Base-by-base conservation (phyloP, 179 eudicot species). In the Silene vulgaris region DNA sequence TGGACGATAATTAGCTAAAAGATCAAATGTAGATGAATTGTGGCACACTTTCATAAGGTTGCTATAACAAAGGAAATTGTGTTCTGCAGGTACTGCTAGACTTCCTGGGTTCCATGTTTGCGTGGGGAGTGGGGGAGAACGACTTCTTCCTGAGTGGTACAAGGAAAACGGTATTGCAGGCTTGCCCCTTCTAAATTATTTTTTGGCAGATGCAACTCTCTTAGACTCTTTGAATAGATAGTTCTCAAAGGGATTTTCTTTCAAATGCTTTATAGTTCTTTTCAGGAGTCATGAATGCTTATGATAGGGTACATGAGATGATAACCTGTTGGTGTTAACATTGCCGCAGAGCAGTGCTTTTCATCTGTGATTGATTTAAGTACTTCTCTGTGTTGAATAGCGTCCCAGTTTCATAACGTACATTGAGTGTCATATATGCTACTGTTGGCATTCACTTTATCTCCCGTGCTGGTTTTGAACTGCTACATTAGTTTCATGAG, bases 41-140 rank as follows among this genome's bases (percentile, higher is more conserved):
- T 23, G 6, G 17, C 9, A 35, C 16, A 6, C 21, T 43, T 65
- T 12, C 12, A 61, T 4, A 40, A 6, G 12, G 0, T 54, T 56
- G 65, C 48, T 21, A 37, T 68, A 64, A 78, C 35, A 12, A 59
- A 60, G 65, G 48, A 20, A 17, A 48, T 17, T 69, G 64, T 40
- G 28, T 78, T 74, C 26, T 88, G 71, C 88, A 95, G 99, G 96
- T 80, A 86, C 97, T 82, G 97, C 99, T 70, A 92, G 99, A 80
- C 97, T 95, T 74, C 99, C 99, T 62, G 99, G 99, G 11, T 95
- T 95, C 82, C 96, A 95, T 83, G 87, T 83, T 40, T 95, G 99
- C 82, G 97, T 95, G 76, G 99, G 99, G 84, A 85, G 99, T 74
- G 99, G 97, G 73, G 99, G 99, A 69, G 99, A 95, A 87, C 89